phyloP scores from a whole-genome alignment of 768 basidiomycete genomes.

The Termitomyces titanicus region DNA sequence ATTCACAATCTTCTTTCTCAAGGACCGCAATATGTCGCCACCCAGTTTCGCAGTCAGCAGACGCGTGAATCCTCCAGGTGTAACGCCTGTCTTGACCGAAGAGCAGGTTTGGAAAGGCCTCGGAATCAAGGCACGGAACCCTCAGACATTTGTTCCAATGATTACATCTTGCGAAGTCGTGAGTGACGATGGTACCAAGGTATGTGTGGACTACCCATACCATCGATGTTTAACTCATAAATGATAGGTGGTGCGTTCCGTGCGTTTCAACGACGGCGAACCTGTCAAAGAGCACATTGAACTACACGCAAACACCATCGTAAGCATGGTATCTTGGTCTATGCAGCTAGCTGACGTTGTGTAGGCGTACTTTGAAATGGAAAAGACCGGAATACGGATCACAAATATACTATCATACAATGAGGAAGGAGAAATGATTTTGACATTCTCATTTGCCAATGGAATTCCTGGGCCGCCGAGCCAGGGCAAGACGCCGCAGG shows the following conservation, averaged over 20 bases:
- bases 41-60: conserved; percentile 23
- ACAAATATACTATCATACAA: conserved; percentile 25
- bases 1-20: too few relatives aligned
- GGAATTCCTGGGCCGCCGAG: conserved; percentile 18
- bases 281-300: conserved; percentile 18
- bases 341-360: not conserved
- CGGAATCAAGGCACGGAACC: conserved; percentile 23
- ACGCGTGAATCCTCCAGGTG: conserved; percentile 22
- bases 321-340: conserved; percentile 2
- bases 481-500: conserved; percentile 1
- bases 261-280: conserved; percentile 12
- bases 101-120: conserved; percentile 26
- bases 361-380: conserved; percentile 24
- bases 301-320: conserved; percentile 21
- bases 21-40: too few relatives aligned
- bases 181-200: conserved; percentile 20
- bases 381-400: conserved; percentile 12
- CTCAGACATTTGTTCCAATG: conserved; percentile 19
- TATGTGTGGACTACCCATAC: not conserved
- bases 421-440: conserved; percentile 16
- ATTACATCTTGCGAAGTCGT: conserved; percentile 18
- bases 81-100: conserved; percentile 20
- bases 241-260: conserved; percentile 15
- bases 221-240: not conserved
- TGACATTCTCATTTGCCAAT: conserved; percentile 26